These are phyloP conservation scores for Xylariales sp. DNA, from an alignment of 2,329 filamentous ascomycete species.

Conservation along the genomic window DNA sequence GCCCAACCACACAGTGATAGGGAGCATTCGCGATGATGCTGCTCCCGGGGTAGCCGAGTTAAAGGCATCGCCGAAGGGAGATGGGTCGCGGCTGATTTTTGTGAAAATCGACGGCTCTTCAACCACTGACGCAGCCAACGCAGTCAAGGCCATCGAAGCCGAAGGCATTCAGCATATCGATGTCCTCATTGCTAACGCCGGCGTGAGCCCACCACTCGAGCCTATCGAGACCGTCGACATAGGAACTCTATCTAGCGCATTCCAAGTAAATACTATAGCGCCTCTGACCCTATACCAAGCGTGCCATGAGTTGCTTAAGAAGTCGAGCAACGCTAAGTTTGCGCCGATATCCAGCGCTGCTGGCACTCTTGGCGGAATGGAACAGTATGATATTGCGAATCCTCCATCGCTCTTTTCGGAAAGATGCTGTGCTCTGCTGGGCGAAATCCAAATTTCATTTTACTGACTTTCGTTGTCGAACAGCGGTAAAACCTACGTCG, in stretches of 20 bases:
- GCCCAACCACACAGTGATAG: slow-evolving; percentile 53
- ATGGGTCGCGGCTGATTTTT: slow-evolving; percentile 34
- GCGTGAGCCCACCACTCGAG: slow-evolving; percentile 40
- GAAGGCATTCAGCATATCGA: slow-evolving; percentile 47
- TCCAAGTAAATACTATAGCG: slow-evolving; percentile 48
- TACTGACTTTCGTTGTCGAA: slow-evolving; percentile 1
- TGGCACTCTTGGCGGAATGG: slow-evolving; percentile 40
- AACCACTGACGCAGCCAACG: slow-evolving; percentile 41
- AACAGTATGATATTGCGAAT: slow-evolving; percentile 10
- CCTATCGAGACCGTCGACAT: slow-evolving; percentile 49
- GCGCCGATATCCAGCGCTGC: slow-evolving; percentile 48
- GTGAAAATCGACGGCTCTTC: slow-evolving; percentile 48
- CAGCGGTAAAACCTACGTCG: slow-evolving; percentile 31
- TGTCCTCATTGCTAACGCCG: slow-evolving; percentile 52
- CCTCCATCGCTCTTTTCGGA: background rate
- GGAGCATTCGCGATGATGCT: slow-evolving; percentile 50
- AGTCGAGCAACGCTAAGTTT: slow-evolving; percentile 48
- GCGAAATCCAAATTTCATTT: background rate
- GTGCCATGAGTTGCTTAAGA: slow-evolving; percentile 48
- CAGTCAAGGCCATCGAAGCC: slow-evolving; percentile 44
- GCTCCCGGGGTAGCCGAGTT: slow-evolving; percentile 44
- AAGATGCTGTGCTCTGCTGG: too few species aligned
- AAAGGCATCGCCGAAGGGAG: slow-evolving; percentile 29
- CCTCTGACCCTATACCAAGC: slow-evolving; percentile 46
- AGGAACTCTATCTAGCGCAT: slow-evolving; percentile 41